Percentiles rank a stretch among this genome's conserved stretches.
Conservation (phyloP, 2,329 filamentous ascomycete genomes). For the Venturia aucupariae region DNA sequence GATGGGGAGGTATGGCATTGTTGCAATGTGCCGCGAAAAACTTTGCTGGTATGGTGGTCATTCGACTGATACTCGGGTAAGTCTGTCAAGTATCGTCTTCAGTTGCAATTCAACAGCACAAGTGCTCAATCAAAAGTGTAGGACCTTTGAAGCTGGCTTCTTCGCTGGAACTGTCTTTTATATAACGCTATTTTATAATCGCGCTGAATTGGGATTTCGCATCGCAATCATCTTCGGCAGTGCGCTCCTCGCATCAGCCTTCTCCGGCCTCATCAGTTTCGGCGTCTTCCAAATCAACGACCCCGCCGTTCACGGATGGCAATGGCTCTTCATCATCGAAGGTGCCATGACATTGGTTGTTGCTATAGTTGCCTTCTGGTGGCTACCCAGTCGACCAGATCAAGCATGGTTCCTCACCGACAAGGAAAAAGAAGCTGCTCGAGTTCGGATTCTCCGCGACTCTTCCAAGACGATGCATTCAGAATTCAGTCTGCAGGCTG, state of each 20-base stretch:
- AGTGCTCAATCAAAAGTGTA: slow-evolving; percentile 29
- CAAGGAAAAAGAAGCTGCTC: slow-evolving; percentile 38
- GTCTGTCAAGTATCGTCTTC: not conserved
- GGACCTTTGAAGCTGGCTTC: slow-evolving; percentile 44
- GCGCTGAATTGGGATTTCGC: slow-evolving; percentile 46
- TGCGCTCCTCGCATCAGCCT: slow-evolving; percentile 45
- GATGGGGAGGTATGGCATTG: slow-evolving; percentile 41
- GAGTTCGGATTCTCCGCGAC: slow-evolving; percentile 31
- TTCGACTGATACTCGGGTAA: slow-evolving; percentile 38
- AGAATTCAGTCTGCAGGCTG: slow-evolving; percentile 15
- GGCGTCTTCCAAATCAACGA: slow-evolving; percentile 42
- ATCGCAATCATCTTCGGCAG: slow-evolving; percentile 50
- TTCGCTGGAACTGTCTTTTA: slow-evolving; percentile 51
- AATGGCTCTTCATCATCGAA: slow-evolving; percentile 42
- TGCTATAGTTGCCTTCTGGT: slow-evolving; percentile 39
- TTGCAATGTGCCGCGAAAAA: slow-evolving; percentile 40
- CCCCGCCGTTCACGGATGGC: slow-evolving; percentile 40
- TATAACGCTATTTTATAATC: slow-evolving; percentile 49
- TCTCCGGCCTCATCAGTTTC: slow-evolving; percentile 46
- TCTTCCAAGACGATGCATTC: slow-evolving; percentile 3
- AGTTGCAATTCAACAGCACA: not conserved
- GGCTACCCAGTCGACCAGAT: slow-evolving; percentile 40
- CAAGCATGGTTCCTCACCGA: slow-evolving; percentile 43
- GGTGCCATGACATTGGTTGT: slow-evolving; percentile 38
- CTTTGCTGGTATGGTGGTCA: slow-evolving; percentile 41